Base-by-base conservation (phyloP, 2,329 filamentous ascomycete genomes). In the Hysterium pulicare region DNA sequence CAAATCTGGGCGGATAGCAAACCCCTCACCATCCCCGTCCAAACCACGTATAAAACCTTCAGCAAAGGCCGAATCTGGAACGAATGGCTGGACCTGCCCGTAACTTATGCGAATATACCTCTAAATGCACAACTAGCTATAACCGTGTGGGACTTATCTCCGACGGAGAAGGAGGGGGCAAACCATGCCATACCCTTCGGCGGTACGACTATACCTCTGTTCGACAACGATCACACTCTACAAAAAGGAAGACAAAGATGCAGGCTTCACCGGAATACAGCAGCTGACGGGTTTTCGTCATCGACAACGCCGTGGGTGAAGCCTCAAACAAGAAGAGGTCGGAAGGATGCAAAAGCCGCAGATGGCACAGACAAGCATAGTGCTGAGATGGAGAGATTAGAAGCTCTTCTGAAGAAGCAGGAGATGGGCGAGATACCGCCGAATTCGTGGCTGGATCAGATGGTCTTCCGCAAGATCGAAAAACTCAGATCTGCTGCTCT, bases 1-100 rank as follows among this genome's bases (percentile, higher is more conserved):
- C 93, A 97, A 67, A 79, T 97, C 58, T 98, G 91, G 86, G 88
- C 90, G 10, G 90, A 94, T 58, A 96, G 90, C 21, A 98, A 98
- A 65, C 90, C 91, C 26, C 72, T 98, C 53, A 94, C 90, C 0
- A 87, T 97, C 1, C 87, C 90, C 0, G 79, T 94, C 9, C 91
- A 97, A 66, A 98, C 93, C 2, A 80, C 89, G 19, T 97, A 97
- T 71, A 95, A 90, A 61, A 73, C 88, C 6, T 97, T 98, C 64
- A 89, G 90, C 62, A 79, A 78, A 26, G 82, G 61, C 23, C 68
- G 72, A 45, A 83, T 82, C 61, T 96, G 93, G 93, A 95, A 95
- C 63, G 91, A 97, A 71, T 98, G 94, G 93, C 79, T 98, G 21
- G 82, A 85, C 23, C 73, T 98, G 30, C 91, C 93, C 0, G 82